phyloP scores from a whole-genome alignment of 768 basidiomycete species.

The Phlegmacium glaucopus region DNA sequence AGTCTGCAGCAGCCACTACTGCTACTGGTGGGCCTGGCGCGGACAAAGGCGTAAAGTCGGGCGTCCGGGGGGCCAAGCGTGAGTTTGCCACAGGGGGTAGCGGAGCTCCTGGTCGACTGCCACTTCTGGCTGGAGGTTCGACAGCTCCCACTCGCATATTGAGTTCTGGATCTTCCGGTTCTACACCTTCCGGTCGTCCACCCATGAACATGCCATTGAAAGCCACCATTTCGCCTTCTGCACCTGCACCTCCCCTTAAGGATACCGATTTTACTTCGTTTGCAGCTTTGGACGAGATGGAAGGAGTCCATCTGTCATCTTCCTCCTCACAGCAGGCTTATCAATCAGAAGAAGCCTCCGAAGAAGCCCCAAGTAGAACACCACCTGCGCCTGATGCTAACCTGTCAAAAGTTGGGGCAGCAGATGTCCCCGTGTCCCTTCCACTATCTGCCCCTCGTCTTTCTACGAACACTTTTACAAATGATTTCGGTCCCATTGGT shows the following conservation, averaged over 20 bases:
- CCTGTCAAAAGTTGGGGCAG: slow-evolving; percentile 13
- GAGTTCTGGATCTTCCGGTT: slow-evolving; percentile 24
- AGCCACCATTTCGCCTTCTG: slow-evolving; percentile 70
- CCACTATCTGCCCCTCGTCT: slow-evolving; percentile 57
- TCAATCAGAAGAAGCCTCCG: not conserved
- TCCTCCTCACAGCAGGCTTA: slow-evolving; percentile 17
- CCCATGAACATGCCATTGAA: slow-evolving; percentile 69
- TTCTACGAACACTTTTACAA: slow-evolving; percentile 33
- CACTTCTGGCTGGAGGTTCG: slow-evolving; percentile 49
- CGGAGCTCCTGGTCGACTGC: slow-evolving; percentile 31
- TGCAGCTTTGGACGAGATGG: slow-evolving; percentile 58
- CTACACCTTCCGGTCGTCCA: slow-evolving; percentile 41
- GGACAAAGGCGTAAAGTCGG: slow-evolving; percentile 31
- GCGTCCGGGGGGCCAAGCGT: slow-evolving; percentile 33
- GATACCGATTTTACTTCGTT: slow-evolving; percentile 75
- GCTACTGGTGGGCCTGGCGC: slow-evolving; percentile 33
- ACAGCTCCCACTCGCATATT: slow-evolving; percentile 61
- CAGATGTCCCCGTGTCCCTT: slow-evolving; percentile 45
- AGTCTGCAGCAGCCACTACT: slow-evolving; percentile 47
- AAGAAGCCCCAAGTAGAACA: not conserved
- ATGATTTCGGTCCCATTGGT: slow-evolving; percentile 81
- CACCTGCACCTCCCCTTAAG: slow-evolving; percentile 73
- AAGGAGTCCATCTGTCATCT: slow-evolving; percentile 30
- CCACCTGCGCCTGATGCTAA: slow-evolving; percentile 4
- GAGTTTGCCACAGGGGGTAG: slow-evolving; percentile 23